Evolutionary conservation across 2,329 filamentous ascomycete genomes (phyloP), one percentile per base, ranked within the genome.

Genomic region (Lasiodiplodia sp.): DNA sequence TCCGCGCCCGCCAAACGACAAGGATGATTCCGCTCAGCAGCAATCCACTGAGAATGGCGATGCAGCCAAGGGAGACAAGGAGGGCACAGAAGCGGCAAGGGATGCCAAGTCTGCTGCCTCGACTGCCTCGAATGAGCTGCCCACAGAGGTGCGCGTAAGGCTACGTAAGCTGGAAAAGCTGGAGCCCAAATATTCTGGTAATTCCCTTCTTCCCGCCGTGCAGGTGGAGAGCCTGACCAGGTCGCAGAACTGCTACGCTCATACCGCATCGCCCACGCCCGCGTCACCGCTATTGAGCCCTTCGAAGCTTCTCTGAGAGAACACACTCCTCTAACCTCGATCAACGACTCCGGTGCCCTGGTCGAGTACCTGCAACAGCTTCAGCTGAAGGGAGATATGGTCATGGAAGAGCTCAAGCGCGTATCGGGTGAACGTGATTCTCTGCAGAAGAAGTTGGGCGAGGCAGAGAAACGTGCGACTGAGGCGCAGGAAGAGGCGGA

Each of bases 251-350:
- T 99, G 0, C 85, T 98, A 62, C 91, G 93, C 68, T 97, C 95
- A 10, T 99, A 99, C 80, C 89, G 94, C 70, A 90, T 94, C 72
- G 96, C 96, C 21, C 95, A 99, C 82, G 89, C 92, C 68, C 90
- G 94, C 64, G 93, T 94, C 52, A 89, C 92, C 14, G 89, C 92
- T 2, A 96, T 98, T 75, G 96, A 98, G 76, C 92, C 93, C 0
- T 99, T 99, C 78, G 96, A 99, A 81, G 91, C 92, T 67, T 90
- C 92, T 0, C 85, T 99, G 8, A 92, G 93, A 74, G 96, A 99
- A 77, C 92, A 97, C 74, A 99, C 96, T 0, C 95, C 96, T 2
- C 83, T 98, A 44, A 92, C 92, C 4, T 95, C 93, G 18, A 97
- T 99, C 73, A 86, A 85, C 73, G 96, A 99, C 69, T 93, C 95